Base-by-base conservation (phyloP, 345 rosid genomes). In the Xanthoceras sorbifolium region DNA sequence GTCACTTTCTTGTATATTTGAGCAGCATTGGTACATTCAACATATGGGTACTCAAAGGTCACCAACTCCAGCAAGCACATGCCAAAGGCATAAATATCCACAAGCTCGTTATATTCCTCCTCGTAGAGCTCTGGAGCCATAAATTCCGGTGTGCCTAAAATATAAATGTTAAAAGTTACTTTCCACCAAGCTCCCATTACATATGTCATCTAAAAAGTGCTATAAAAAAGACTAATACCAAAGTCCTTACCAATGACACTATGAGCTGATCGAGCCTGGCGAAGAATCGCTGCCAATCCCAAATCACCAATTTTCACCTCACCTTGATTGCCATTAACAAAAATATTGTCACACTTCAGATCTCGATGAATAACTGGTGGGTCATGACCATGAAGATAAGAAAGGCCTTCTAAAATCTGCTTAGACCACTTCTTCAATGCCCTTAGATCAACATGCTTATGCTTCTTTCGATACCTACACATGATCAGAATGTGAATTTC, bases 91-190 rank as follows among this genome's bases (percentile, higher is more conserved):
- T 97, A 97, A 78, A 97, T 91, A 83, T 97, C 99, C 25, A 94
- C 97, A 42, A 97, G 97, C 81, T 92, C 98, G 66, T 91, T 92
- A 75, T 97, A 97, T 75, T 97, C 97, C 79, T 97, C 99, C 75
- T 97, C 98, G 54, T 97, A 94, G 71, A 97, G 94, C 83, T 97
- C 99, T 0, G 99, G 99, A 3, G 99, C 99, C 99, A 97, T 97
- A 81, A 92, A 97, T 44, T 92, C 99, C 18, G 99, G 99, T 66
- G 99, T 97, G 70, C 98, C 99, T 93, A 69, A 18, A 54, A 64
- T 67, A 14, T 71, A 60, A 63, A 42, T 57, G 42, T 12, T 40
- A 55, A 17, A n/a, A 23, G 61, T 71, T 48, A 57, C 61, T 59
- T 64, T 31, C 44, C 59, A 60, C 28, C 67, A 29, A 22, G 29